These are phyloP conservation scores for Aureococcus anophagefferens DNA, from an alignment of 108 stramenopile genomes.

Conservation along the genomic window DNA sequence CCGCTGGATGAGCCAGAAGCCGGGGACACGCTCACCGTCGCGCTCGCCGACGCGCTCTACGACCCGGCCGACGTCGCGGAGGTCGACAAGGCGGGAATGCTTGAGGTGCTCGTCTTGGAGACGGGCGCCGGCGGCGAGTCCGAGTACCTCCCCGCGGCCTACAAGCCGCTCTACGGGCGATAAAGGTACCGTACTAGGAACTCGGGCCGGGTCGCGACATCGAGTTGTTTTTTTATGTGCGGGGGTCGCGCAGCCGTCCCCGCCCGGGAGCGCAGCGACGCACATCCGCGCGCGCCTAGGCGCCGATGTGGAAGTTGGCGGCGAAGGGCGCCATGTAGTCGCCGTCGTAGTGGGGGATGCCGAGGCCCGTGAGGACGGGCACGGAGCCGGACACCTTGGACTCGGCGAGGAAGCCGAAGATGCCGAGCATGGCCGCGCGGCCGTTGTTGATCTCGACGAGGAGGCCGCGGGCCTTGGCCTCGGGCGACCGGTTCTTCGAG, in stretches of 20 bases:
- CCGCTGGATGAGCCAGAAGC: not conserved
- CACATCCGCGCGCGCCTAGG: too few relatives aligned
- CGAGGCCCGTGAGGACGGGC: slow-evolving; percentile 28
- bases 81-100: slow-evolving; percentile 5
- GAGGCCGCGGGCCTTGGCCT: slow-evolving; percentile 29
- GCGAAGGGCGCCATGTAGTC: slow-evolving; percentile 37
- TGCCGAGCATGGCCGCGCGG: slow-evolving; percentile 55
- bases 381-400: slow-evolving; percentile 45
- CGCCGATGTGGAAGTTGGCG: not conserved
- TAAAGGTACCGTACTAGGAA: too few relatives aligned
- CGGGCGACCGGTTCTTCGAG: slow-evolving; percentile 6
- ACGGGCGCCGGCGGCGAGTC: slow-evolving; percentile 29
- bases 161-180: too few relatives aligned
- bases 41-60: not conserved
- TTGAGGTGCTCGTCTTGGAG: slow-evolving; percentile 18
- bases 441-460: slow-evolving; percentile 33
- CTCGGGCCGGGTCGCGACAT: too few relatives aligned
- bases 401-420: slow-evolving; percentile 60
- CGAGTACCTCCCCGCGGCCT: slow-evolving; percentile 30
- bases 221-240: too few relatives aligned
- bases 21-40: not conserved
- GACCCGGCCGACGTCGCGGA: not conserved
- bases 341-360: slow-evolving; percentile 27
- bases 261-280: too few relatives aligned
- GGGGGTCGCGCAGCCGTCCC: too few relatives aligned